phyloP scores from a whole-genome alignment of 164 flowering plant genomes.

The Vitis labrusca region DNA sequence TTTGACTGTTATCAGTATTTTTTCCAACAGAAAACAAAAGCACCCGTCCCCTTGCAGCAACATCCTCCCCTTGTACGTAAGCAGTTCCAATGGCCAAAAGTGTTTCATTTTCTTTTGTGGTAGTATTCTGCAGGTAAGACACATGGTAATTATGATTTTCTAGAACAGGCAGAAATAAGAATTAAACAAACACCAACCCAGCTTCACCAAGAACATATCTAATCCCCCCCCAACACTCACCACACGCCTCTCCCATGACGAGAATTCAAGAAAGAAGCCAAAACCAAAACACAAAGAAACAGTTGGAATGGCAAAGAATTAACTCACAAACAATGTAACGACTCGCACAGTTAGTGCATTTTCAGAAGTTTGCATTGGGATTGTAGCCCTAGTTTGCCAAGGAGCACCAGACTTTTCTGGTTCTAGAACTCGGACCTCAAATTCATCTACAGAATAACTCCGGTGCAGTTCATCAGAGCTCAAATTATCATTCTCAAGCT shows the following conservation, averaged over 20 bases:
- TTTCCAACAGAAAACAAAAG: constrained; percentile 75
- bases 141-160: neutral
- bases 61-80: constrained; percentile 99
- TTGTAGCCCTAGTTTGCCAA: constrained; percentile 89
- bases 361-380: constrained; percentile 92
- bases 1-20: constrained; percentile 60
- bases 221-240: neutral
- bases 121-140: constrained; percentile 59
- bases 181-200: neutral
- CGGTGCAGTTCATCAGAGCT: constrained; percentile 67
- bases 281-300: neutral
- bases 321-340: constrained; percentile 83
- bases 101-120: constrained; percentile 83
- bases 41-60: constrained; percentile 94
- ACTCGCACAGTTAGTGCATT: constrained; percentile 93
- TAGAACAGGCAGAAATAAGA: neutral
- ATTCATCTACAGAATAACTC: constrained; percentile 80
- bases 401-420: constrained; percentile 94
- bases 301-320: neutral
- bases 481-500: constrained; percentile 64
- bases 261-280: neutral
- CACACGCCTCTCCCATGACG: constrained; percentile 1
- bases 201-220: neutral
- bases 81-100: constrained; percentile 97
- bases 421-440: constrained; percentile 86